Evolutionary conservation across 176 grass and related monocot species (phyloP), one percentile per base, ranked within the genome.

Genomic region (Cymbopogon citratus): DNA sequence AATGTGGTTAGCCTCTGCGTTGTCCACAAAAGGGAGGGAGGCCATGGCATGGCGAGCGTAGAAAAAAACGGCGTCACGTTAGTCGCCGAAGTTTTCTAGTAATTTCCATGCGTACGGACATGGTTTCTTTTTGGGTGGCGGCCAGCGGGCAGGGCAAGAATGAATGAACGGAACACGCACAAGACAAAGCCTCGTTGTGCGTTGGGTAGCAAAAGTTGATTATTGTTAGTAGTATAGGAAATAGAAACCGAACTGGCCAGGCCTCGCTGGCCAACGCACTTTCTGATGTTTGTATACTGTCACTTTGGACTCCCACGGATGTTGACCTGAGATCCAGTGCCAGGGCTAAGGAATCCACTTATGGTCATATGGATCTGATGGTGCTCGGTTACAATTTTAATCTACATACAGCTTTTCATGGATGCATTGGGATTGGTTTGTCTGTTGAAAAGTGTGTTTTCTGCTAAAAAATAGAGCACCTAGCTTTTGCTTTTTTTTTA

Each of bases 201-300:
- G 85, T 83, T 65, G 66, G 73, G 57, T 35, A 72, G 34, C 23
- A 3, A 78, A 82, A 77, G 65, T 24, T 0, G 10, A 60, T 25
- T 60, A 59, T 11, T 59, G 1, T 72, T 18, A 25, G n/a, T n/a
- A n/a, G 31, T 7, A 12, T 39, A 12, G 38, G 43, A 70, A 44
- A 43, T 15, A 26, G 39, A 12, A 86, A 12, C 63, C 5, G 66
- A 71, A 66, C 68, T 13, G 46, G 80, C 52, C 9, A 61, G 45
- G 29, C 72, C 29, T 63, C 46, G 61, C 81, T 84, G 81, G 81
- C 84, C 28, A 25, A 31, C 75, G 10, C 60, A 74, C 76, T 84
- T 80, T 65, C 34, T 33, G 23, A 76, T 38, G 31, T 41, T 71
- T 77, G 35, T 72, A 43, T 64, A 9, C n/a, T 31, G 29, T 41